Base-by-base conservation (phyloP, 805 yeast genomes). In the Alloascoidea hylecoeti region DNA sequence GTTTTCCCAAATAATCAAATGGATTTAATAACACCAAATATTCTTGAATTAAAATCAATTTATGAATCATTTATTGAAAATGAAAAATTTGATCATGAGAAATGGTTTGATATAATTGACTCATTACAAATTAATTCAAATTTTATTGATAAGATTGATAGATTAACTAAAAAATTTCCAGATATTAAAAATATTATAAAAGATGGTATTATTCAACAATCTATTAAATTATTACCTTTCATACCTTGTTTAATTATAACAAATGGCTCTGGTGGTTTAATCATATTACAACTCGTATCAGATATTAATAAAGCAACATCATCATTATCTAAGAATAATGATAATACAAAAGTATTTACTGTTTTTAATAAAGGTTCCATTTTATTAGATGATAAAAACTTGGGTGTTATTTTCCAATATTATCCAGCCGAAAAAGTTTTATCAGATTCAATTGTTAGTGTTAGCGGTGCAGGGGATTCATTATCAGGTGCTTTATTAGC, bases 381-480 rank as follows among this genome's bases (percentile, higher is more conserved):
- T 17, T 5, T 39, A 15, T 39, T 55, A 34, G 48, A 50, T 37
- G 43, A 38, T 17, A 38, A 45, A 30, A 49, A 46, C 13, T 41
- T 66, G 37, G 85, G 85, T 3, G 63, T 79, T 3, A 59, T 74
- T 4, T 59, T 83, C 15, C 82, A 81, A 47, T 78, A 80, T 50
- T 78, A 67, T 51, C 58, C 60, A 2, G 66, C 70, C 0, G 13
- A 9, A 23, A 56, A 68, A 2, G 54, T 58, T 1, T 40, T 44
- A 2, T 62, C 69, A 0, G 50, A 60, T 2, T 49, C 53, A 0
- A 64, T 79, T 9, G 57, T 56, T 18, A 82, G 77, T 46, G 94
- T 81, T 19, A 83, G 89, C 5, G 96, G 95, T 2, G 94, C 94
- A 0, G 96, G 95, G 6, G 95, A 85, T 54, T 67, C 92, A 0